These are phyloP conservation scores for Globisporangium perplexum DNA, from an alignment of 352 stramenopile species.

Conservation along the genomic window DNA sequence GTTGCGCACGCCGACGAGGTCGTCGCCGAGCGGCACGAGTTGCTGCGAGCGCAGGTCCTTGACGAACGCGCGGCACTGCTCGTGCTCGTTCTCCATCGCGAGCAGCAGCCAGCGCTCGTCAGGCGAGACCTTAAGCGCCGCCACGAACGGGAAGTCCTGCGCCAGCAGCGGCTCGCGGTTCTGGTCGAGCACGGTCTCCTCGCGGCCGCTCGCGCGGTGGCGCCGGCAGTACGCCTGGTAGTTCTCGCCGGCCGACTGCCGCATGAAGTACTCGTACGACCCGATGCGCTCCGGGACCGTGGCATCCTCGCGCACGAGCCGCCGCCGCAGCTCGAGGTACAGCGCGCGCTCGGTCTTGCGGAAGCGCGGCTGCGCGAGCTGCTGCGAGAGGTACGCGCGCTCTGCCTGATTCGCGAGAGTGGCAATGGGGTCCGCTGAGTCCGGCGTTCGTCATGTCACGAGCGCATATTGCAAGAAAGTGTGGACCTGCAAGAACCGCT, in stretches of 20 bases:
- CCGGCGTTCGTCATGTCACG: neutral
- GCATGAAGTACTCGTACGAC: constrained; percentile 70
- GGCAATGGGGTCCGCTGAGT: neutral
- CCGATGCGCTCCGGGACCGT: constrained; percentile 76
- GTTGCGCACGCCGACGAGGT: constrained; percentile 52
- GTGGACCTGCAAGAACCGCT: constrained; percentile 58
- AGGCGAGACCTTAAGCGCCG: constrained; percentile 69
- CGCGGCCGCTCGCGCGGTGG: constrained; percentile 16
- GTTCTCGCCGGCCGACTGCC: constrained; percentile 51
- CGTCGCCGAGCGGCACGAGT: constrained; percentile 22
- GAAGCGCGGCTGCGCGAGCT: constrained; percentile 50
- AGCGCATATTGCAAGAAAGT: no score
- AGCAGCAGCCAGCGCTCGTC: constrained; percentile 58
- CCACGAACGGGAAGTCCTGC: constrained; percentile 63
- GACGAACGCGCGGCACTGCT: constrained; percentile 50
- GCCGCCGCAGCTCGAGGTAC: constrained; percentile 61
- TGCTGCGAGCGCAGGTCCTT: constrained; percentile 27
- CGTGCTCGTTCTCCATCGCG: constrained; percentile 63
- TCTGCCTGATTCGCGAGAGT: constrained; percentile 36
- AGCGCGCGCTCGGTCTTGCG: constrained; percentile 52
- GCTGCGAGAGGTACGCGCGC: constrained; percentile 39
- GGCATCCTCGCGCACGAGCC: constrained; percentile 52
- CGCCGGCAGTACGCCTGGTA: constrained; percentile 77
- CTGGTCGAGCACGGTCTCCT: constrained; percentile 73
- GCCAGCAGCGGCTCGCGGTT: constrained; percentile 39